A percentile compares a stretch with the other conserved stretches of the same genome.
Conservation (phyloP, 1,139 yeast species). For the Hemisphaericaspora xylofermentans region DNA sequence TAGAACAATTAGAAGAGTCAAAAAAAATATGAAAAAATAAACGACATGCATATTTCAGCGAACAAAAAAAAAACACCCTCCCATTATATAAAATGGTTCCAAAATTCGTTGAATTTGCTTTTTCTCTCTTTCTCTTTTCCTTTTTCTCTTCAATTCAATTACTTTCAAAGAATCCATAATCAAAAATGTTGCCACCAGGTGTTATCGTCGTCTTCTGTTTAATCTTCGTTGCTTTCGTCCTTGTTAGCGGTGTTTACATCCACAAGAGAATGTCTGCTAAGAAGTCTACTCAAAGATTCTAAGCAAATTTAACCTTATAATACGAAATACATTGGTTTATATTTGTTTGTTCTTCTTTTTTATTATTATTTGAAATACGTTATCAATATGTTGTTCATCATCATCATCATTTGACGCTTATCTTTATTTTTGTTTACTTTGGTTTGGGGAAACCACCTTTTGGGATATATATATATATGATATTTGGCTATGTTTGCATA, state of each 20-base stretch:
- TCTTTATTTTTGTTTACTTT: not conserved
- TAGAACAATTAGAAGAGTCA: too few species aligned
- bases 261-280: constrained; percentile 41
- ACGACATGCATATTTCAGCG: not conserved
- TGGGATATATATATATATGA: not conserved
- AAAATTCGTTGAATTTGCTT: not conserved
- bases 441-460: not conserved
- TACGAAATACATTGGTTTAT: constrained; percentile 1
- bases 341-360: not conserved
- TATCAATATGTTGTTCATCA: not conserved
- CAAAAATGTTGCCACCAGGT: constrained; percentile 49
- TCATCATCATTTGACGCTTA: not conserved
- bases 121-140: constrained; percentile 10
- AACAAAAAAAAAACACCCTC: not conserved
- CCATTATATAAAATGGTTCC: not conserved
- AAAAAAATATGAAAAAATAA: not conserved
- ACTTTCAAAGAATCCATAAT: not conserved
- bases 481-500: not conserved
- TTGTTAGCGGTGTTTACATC: constrained; percentile 34
- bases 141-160: not conserved
- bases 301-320: constrained; percentile 16
- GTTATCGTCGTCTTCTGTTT: constrained; percentile 52
- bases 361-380: not conserved
- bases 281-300: constrained; percentile 51
- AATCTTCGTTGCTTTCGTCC: constrained; percentile 42